Evolutionary conservation across 1,284 basidiomycete genomes (phyloP).

Genomic region (Microbotryum lychnidis-dioicae): DNA sequence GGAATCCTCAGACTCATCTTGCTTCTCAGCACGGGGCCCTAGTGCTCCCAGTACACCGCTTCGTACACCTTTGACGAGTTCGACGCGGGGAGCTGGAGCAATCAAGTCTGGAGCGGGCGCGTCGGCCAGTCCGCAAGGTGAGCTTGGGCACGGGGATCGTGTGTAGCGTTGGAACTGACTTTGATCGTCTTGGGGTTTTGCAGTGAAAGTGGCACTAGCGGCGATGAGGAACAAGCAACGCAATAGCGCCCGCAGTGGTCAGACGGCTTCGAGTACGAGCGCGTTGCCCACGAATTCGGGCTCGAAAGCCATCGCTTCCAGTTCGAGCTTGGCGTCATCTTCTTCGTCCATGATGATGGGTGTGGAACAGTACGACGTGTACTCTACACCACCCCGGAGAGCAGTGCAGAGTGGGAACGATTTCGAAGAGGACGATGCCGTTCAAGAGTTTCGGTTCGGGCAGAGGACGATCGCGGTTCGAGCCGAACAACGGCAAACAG

Average conservation of each 20-base stretch:
- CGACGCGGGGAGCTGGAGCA: too few relatives aligned
- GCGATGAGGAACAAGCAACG: slow-evolving; percentile 14
- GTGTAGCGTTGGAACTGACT: too few relatives aligned
- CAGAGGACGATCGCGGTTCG: not conserved
- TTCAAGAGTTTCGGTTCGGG: not conserved
- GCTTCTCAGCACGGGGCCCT: too few relatives aligned
- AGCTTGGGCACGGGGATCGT: not conserved
- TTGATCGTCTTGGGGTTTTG: not conserved
- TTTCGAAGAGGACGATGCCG: not conserved
- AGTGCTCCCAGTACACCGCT: too few relatives aligned
- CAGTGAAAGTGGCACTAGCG: slow-evolving; percentile 26
- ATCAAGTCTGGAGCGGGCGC: not conserved
- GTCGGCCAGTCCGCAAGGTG: slow-evolving; percentile 16
- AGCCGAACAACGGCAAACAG: too few relatives aligned
- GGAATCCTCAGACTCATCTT: too few relatives aligned
- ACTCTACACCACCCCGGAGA: too few relatives aligned
- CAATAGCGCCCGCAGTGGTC: not conserved
- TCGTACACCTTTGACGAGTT: too few relatives aligned
- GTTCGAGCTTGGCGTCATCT: too few relatives aligned
- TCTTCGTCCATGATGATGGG: too few relatives aligned
- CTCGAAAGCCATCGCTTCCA: slow-evolving; percentile 1
- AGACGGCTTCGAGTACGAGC: too few relatives aligned
- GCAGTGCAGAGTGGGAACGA: not conserved
- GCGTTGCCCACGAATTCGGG: not conserved
- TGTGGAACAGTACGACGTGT: too few relatives aligned